phyloP scores from a whole-genome alignment of 2,329 filamentous ascomycete species.

The Ascochyta rabiei region DNA sequence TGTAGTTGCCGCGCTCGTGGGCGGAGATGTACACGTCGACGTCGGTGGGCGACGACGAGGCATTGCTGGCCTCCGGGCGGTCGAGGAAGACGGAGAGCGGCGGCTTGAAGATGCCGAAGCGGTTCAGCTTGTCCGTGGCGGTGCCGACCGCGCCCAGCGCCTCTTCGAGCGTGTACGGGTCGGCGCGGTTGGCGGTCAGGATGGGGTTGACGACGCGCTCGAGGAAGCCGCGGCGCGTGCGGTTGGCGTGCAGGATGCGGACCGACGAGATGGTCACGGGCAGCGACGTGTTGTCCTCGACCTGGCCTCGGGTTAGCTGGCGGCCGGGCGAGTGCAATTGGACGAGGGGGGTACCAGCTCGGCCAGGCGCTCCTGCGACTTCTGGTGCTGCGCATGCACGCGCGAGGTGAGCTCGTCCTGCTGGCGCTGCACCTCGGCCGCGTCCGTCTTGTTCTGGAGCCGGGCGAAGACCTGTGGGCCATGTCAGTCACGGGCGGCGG shows the following conservation, averaged over 20 bases:
- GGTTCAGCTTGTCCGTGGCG: conserved; percentile 74
- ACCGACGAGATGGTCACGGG: conserved; percentile 89
- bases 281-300: conserved; percentile 81
- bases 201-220: conserved; percentile 80
- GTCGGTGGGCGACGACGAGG: conserved; percentile 74
- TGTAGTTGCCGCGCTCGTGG: conserved; percentile 79
- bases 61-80: conserved; percentile 70
- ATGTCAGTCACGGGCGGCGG: not conserved
- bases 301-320: conserved; percentile 53
- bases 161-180: conserved; percentile 78
- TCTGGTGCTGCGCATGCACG: conserved; percentile 63
- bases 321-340: conserved; percentile 3
- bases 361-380: conserved; percentile 66
- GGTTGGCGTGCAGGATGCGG: conserved; percentile 78
- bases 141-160: conserved; percentile 72
- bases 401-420: conserved; percentile 66
- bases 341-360: conserved; percentile 67
- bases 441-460: conserved; percentile 64
- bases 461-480: conserved; percentile 62
- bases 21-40: conserved; percentile 81
- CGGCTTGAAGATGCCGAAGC: conserved; percentile 86
- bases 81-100: conserved; percentile 84
- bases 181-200: conserved; percentile 69
- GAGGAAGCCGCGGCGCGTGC: conserved; percentile 85
- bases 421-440: conserved; percentile 63